Percentiles rank a stretch among this genome's conserved stretches.
Evolutionary conservation across 768 basidiomycete genomes (phyloP).

Genomic region (Lanmaoa pseudosensibilis): DNA sequence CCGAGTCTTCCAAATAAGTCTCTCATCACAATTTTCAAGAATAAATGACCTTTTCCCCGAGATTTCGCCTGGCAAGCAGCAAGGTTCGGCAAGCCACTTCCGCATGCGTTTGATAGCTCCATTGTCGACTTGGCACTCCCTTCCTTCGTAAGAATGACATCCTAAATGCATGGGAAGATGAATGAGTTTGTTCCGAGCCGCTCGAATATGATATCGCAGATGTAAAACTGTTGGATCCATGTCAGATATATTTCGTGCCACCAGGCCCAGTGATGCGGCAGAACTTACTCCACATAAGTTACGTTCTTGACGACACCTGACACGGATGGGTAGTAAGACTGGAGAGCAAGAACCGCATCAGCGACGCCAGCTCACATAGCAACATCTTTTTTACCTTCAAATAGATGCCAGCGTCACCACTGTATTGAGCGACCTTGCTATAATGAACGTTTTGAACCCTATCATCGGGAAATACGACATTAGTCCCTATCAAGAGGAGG

Average conservation of each 20-base stretch:
- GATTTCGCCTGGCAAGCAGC: background rate
- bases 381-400: conserved; percentile 11
- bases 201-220: conserved; percentile 1
- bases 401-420: background rate
- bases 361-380: background rate
- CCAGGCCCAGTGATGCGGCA: background rate
- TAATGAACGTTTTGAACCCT: conserved; percentile 13
- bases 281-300: conserved; percentile 14
- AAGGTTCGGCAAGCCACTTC: background rate
- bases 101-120: conserved; percentile 5
- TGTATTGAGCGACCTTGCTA: conserved; percentile 1
- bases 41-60: background rate
- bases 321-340: conserved; percentile 14
- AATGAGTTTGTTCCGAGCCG: background rate
- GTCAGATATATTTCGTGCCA: background rate
- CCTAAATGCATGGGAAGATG: background rate
- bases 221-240: conserved; percentile 1
- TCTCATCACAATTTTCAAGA: background rate
- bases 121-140: background rate
- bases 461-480: background rate
- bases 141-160: conserved; percentile 9
- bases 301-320: conserved; percentile 9
- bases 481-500: background rate
- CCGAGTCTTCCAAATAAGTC: conserved; percentile 12
- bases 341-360: background rate